Conservation (phyloP, 2,329 filamentous ascomycete genomes). For the Fonsecaea nubica region DNA sequence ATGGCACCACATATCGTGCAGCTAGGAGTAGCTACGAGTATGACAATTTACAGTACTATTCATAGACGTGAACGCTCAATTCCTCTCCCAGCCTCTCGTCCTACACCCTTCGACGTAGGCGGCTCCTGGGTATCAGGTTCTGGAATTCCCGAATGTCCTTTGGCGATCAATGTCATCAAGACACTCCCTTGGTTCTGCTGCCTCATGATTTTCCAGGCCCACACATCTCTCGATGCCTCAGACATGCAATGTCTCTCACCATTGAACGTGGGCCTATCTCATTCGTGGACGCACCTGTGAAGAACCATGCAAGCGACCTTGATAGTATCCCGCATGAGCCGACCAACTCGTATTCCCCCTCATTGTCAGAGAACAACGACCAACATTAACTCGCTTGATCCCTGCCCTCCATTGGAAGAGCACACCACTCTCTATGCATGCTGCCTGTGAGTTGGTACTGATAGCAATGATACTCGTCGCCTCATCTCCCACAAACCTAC, state of each 20-base stretch:
- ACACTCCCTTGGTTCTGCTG: constrained; percentile 5
- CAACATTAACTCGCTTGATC: constrained; percentile 11
- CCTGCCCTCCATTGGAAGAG: constrained; percentile 8
- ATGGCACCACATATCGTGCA: too few species aligned
- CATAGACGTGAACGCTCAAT: too few species aligned
- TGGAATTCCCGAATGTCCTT: too few species aligned
- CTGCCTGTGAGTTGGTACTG: constrained; percentile 2
- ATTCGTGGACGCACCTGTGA: constrained; percentile 16
- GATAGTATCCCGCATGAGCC: constrained; percentile 9
- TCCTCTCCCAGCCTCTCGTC: too few species aligned
- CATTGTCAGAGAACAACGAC: constrained; percentile 17
- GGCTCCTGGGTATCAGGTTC: not conserved
- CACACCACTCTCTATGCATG: constrained; percentile 12
- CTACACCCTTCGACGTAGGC: too few species aligned
- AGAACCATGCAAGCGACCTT: constrained; percentile 10
- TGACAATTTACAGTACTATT: too few species aligned
- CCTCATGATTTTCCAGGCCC: constrained; percentile 5
- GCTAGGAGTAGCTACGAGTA: too few species aligned
- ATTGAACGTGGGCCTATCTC: constrained; percentile 4
- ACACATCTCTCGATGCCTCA: constrained; percentile 7
- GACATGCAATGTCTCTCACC: constrained; percentile 7
- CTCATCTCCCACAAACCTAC: constrained; percentile 1
- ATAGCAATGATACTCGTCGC: constrained; percentile 9
- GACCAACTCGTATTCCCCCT: constrained; percentile 6
- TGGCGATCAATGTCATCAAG: constrained; percentile 8